Conservation (phyloP, 2,329 filamentous ascomycete genomes). For the Colletotrichum gloeosporioides region DNA sequence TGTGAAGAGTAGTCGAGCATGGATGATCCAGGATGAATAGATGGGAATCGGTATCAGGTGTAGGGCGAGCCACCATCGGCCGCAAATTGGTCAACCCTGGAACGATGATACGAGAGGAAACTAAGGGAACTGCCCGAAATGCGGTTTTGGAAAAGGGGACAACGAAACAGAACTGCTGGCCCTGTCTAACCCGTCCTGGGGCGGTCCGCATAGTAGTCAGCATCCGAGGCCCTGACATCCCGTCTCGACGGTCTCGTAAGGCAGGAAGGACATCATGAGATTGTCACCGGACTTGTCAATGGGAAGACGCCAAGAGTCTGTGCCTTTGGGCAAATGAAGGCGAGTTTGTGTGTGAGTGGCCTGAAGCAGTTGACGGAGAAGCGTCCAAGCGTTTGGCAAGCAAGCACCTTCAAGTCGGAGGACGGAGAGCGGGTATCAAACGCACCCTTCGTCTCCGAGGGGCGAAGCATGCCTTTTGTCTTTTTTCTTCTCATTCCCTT, state of each 20-base stretch:
- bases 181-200: background rate
- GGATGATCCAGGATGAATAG: background rate
- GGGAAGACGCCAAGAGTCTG: background rate
- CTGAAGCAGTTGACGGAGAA: constrained; percentile 1
- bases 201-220: background rate
- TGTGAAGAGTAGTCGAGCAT: background rate
- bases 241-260: constrained; percentile 12
- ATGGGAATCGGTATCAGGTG: background rate
- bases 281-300: background rate
- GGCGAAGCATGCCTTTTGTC: background rate
- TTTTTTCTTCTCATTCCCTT: background rate
- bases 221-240: constrained; percentile 20
- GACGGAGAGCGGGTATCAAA: constrained; percentile 8
- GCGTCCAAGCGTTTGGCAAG: background rate
- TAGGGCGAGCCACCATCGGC: background rate
- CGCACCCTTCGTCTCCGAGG: constrained; percentile 1
- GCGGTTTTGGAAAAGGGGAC: background rate
- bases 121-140: background rate
- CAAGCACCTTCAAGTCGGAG: background rate
- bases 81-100: background rate
- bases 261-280: background rate
- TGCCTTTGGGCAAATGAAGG: background rate
- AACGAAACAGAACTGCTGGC: background rate
- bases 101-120: background rate
- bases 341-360: background rate